phyloP scores from a whole-genome alignment of 441 rosid genomes.

The Daphne laureola region DNA sequence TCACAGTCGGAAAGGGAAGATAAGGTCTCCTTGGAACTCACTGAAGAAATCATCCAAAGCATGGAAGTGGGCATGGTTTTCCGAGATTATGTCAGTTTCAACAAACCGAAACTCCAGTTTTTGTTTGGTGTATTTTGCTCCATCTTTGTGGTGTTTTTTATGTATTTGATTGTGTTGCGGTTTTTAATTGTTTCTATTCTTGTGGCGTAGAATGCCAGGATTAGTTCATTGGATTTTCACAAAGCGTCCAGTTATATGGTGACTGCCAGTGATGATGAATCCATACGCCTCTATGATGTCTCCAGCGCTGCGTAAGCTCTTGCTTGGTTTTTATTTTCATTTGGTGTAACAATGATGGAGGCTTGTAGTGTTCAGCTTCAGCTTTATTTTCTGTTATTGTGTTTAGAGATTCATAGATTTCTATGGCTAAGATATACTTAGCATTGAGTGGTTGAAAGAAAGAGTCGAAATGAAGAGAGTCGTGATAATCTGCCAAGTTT shows the following conservation, averaged over 20 bases:
- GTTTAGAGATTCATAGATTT: no score
- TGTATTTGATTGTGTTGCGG: not conserved
- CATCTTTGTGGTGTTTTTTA: not conserved
- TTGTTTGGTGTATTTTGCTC: not conserved
- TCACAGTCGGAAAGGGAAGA: constrained; percentile 65
- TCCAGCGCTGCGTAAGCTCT: constrained; percentile 61
- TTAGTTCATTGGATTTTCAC: constrained; percentile 90
- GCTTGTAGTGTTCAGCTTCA: no score
- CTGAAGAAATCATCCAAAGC: constrained; percentile 75
- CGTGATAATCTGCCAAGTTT: no score
- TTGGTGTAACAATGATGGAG: not conserved
- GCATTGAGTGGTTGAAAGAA: no score
- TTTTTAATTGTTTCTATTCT: not conserved
- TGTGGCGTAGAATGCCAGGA: constrained; percentile 57
- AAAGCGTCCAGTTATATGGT: constrained; percentile 72
- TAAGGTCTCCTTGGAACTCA: constrained; percentile 72
- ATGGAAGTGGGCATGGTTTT: constrained; percentile 91
- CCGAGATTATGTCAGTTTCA: constrained; percentile 55
- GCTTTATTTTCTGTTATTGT: no score
- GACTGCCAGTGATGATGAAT: constrained; percentile 93
- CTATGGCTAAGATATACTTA: no score
- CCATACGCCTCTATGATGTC: constrained; percentile 91
- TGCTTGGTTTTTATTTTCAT: not conserved
- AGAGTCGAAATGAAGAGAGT: no score
- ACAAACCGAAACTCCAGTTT: constrained; percentile 1